Evolutionary conservation across 2,329 filamentous ascomycete genomes (phyloP).

Genomic region (Lasiodiplodia gonubiensis): DNA sequence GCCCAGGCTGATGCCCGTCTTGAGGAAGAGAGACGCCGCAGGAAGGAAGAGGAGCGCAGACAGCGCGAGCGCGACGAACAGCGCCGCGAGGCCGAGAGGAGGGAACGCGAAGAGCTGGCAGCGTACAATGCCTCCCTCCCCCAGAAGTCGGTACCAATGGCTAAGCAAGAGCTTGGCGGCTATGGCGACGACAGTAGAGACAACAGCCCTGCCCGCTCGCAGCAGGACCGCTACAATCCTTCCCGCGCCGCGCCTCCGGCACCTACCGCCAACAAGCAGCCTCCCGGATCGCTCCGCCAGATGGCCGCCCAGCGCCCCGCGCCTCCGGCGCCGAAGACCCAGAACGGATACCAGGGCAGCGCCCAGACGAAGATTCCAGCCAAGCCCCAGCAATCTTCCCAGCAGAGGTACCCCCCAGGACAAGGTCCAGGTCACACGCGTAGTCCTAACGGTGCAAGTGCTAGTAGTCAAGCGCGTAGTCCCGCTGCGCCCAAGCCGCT

Average conservation of each 20-base stretch:
- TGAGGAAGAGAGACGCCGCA: slow-evolving; percentile 47
- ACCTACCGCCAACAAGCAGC: slow-evolving; percentile 58
- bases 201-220: slow-evolving; percentile 50
- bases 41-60: slow-evolving; percentile 47
- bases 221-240: slow-evolving; percentile 78
- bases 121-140: slow-evolving; percentile 90
- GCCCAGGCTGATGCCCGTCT: slow-evolving; percentile 39
- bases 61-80: slow-evolving; percentile 49
- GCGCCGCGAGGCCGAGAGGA: slow-evolving; percentile 51
- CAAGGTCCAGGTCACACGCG: slow-evolving; percentile 25
- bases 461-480: slow-evolving; percentile 13
- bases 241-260: slow-evolving; percentile 82
- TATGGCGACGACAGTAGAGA: slow-evolving; percentile 57
- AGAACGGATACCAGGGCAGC: slow-evolving; percentile 42
- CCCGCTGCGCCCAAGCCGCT: slow-evolving; percentile 61
- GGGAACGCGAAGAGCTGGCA: slow-evolving; percentile 73
- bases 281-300: slow-evolving; percentile 57
- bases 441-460: slow-evolving; percentile 25
- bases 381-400: slow-evolving; percentile 29
- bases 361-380: slow-evolving; percentile 38
- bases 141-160: slow-evolving; percentile 77
- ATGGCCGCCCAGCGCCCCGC: slow-evolving; percentile 77
- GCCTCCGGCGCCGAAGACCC: slow-evolving; percentile 68
- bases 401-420: slow-evolving; percentile 33
- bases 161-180: slow-evolving; percentile 87